phyloP scores from a whole-genome alignment of 441 rosid species.

The Bocquillonia castaneifolia region DNA sequence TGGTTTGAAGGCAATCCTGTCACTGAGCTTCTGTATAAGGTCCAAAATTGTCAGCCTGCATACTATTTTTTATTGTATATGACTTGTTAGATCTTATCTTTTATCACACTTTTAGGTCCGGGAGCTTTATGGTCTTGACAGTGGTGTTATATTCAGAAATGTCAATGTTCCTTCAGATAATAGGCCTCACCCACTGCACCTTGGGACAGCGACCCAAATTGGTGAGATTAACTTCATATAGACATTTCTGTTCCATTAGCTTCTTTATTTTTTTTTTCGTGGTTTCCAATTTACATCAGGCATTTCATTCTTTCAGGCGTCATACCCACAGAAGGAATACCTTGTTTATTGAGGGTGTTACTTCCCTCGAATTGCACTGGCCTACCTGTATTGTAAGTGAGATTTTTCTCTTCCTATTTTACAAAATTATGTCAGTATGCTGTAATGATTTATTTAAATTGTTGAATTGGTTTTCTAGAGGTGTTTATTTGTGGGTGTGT shows the following conservation, averaged over 20 bases:
- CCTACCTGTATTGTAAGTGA: slow-evolving; percentile 70
- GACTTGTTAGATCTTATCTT: slow-evolving; percentile 8
- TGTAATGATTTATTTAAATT: background rate
- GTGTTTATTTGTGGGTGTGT: no score
- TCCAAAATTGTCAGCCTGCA: slow-evolving; percentile 17
- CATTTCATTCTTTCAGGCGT: slow-evolving; percentile 49
- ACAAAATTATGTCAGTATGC: background rate
- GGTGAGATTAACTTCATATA: slow-evolving; percentile 44
- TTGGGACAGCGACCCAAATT: slow-evolving; percentile 94
- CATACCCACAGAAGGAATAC: slow-evolving; percentile 95
- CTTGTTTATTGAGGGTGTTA: slow-evolving; percentile 86
- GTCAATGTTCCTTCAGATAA: slow-evolving; percentile 66
- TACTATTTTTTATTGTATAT: slow-evolving; percentile 7
- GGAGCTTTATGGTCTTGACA: slow-evolving; percentile 90
- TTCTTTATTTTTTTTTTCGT: slow-evolving; percentile 16
- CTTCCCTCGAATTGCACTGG: slow-evolving; percentile 88
- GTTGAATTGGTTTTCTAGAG: background rate
- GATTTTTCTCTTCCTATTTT: background rate
- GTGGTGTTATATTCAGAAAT: slow-evolving; percentile 66
- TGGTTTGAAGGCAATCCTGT: slow-evolving; percentile 87
- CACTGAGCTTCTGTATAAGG: slow-evolving; percentile 65
- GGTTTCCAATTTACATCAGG: background rate
- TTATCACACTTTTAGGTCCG: slow-evolving; percentile 48
- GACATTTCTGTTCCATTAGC: slow-evolving; percentile 17
- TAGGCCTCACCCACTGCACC: slow-evolving; percentile 81